Conservation (phyloP, 1,139 yeast genomes). For the Ogataea hybrid region DNA sequence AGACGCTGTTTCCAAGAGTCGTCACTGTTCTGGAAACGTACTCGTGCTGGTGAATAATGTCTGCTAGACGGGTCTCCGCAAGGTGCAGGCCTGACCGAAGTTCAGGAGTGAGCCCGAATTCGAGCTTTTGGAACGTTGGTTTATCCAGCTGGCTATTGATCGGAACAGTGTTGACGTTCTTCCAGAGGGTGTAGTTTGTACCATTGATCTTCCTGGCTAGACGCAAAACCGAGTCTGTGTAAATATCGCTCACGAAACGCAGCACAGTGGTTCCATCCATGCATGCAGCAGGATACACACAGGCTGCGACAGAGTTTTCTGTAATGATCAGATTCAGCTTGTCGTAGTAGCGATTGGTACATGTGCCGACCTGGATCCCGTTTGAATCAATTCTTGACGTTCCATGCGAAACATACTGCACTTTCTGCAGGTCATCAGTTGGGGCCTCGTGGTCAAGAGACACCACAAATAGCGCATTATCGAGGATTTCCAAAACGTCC, state of each 20-base stretch:
- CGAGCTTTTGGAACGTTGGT: conserved; percentile 43
- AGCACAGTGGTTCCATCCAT: conserved; percentile 77
- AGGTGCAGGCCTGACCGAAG: conserved; percentile 52
- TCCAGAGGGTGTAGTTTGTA: conserved; percentile 66
- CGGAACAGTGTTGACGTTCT: conserved; percentile 36
- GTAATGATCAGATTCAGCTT: conserved; percentile 70
- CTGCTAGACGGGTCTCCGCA: conserved; percentile 75
- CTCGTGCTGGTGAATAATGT: conserved; percentile 70
- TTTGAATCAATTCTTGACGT: conserved; percentile 51
- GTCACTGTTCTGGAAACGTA: conserved; percentile 37
- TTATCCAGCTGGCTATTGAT: conserved; percentile 36
- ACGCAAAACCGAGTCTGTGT: conserved; percentile 70
- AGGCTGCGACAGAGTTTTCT: conserved; percentile 68
- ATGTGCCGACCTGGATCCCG: conserved; percentile 70
- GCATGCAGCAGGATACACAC: conserved; percentile 74
- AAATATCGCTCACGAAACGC: conserved; percentile 70
- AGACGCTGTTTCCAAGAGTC: conserved; percentile 42
- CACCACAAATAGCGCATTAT: conserved; percentile 63
- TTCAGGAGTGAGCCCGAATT: conserved; percentile 50
- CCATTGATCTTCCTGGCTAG: conserved; percentile 72
- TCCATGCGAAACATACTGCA: conserved; percentile 60
- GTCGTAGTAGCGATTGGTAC: conserved; percentile 79
- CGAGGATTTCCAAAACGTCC: conserved; percentile 47
- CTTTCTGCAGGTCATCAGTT: conserved; percentile 47
- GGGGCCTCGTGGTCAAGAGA: conserved; percentile 64